Percentiles rank a stretch among this genome's conserved stretches.
Evolutionary conservation across 192 early-diverging fungal genomes (phyloP).

Genomic region (Coemansia sp.): DNA sequence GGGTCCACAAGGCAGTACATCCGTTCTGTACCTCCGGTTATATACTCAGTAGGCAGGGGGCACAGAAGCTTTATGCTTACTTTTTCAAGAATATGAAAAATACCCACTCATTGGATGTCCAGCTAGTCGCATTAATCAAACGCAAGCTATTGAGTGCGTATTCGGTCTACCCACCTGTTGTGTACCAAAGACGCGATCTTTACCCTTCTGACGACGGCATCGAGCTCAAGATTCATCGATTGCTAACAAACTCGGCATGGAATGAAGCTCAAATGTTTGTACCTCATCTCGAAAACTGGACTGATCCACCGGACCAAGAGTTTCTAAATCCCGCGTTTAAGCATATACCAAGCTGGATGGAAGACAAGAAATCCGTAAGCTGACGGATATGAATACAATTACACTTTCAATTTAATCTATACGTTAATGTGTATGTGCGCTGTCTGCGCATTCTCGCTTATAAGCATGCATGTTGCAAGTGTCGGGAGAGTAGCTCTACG

Average conservation of each 20-base stretch:
- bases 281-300: constrained; percentile 28
- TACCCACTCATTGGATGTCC: constrained; percentile 39
- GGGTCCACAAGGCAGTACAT: constrained; percentile 20
- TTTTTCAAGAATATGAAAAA: constrained; percentile 21
- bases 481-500: constrained; percentile 18
- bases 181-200: constrained; percentile 49
- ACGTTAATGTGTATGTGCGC: constrained; percentile 7
- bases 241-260: constrained; percentile 37
- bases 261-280: constrained; percentile 27
- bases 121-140: constrained; percentile 38
- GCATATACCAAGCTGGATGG: constrained; percentile 49
- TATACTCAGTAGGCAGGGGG: constrained; percentile 40
- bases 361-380: constrained; percentile 18
- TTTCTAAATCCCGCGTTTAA: constrained; percentile 28
- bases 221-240: constrained; percentile 29
- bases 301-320: constrained; percentile 27
- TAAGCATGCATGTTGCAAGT: constrained; percentile 26
- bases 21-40: constrained; percentile 54
- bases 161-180: constrained; percentile 41
- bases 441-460: constrained; percentile 16
- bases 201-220: constrained; percentile 47
- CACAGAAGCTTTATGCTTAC: constrained; percentile 41
- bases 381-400: not conserved
- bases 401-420: not conserved
- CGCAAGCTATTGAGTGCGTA: constrained; percentile 28